phyloP scores from a whole-genome alignment of 306 rosid genomes.

The Purshia tridentata region DNA sequence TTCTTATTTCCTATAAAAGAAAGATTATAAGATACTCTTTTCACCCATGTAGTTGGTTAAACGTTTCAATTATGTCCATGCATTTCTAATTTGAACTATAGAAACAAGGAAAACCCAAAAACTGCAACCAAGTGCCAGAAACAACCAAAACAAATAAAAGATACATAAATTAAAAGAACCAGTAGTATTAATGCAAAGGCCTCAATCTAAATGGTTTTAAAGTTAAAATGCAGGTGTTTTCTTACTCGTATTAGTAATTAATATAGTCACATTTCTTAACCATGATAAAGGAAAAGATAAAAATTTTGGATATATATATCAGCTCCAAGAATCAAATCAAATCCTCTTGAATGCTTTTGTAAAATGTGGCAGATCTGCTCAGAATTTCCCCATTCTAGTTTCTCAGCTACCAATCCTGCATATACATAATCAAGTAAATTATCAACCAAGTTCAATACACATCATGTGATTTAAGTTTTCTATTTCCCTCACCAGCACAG shows the following conservation, averaged over 20 bases:
- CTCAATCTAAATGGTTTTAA: too few species aligned
- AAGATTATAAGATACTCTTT: background rate
- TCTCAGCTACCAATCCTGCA: constrained; percentile 71
- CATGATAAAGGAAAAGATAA: constrained; percentile 17
- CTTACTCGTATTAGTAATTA: background rate
- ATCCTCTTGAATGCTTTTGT: constrained; percentile 58
- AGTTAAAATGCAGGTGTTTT: background rate
- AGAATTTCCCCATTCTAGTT: constrained; percentile 88
- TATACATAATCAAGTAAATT: background rate
- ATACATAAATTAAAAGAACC: background rate
- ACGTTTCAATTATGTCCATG: background rate
- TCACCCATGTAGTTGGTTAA: background rate
- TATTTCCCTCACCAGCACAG: constrained; percentile 57
- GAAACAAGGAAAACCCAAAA: background rate
- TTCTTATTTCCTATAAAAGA: background rate
- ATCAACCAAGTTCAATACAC: constrained; percentile 9
- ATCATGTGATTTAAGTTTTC: constrained; percentile 13
- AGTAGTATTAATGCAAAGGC: background rate
- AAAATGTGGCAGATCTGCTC: constrained; percentile 61
- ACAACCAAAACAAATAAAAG: background rate
- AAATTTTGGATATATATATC: constrained; percentile 77
- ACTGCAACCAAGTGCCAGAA: background rate
- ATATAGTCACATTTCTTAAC: constrained; percentile 5
- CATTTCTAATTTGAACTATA: background rate
- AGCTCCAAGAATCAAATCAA: constrained; percentile 88